Conservation (phyloP, 2,329 filamentous ascomycete species). For the Bipolaris victoriae region DNA sequence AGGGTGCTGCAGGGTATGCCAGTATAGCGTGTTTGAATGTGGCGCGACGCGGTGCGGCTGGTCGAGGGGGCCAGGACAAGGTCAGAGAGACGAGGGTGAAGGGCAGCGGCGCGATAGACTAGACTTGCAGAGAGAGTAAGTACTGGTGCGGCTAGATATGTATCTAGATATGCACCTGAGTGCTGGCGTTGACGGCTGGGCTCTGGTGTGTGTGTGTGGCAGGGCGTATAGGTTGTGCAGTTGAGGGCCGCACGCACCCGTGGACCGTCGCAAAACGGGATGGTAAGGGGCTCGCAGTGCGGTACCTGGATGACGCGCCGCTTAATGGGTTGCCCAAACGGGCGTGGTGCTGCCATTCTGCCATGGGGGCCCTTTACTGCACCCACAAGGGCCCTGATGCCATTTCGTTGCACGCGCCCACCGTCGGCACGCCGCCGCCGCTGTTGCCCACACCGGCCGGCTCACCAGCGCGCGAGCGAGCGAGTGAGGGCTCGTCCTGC, state of each 20-base stretch:
- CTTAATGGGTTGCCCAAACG: slow-evolving; percentile 17
- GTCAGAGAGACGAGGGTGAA: slow-evolving; percentile 1
- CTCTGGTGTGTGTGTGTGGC: slow-evolving; percentile 2
- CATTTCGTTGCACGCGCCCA: slow-evolving; percentile 20
- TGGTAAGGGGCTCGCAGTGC: slow-evolving; percentile 39
- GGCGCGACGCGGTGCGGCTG: neutral
- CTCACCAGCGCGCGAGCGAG: neutral
- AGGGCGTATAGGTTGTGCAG: slow-evolving; percentile 3
- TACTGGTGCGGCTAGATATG: too few relatives aligned
- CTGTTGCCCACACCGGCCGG: neutral
- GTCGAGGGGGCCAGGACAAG: neutral
- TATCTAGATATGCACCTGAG: too few relatives aligned
- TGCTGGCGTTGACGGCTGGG: neutral
- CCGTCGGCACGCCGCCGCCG: slow-evolving; percentile 10
- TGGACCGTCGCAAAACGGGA: slow-evolving; percentile 7
- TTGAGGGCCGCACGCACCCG: too few relatives aligned
- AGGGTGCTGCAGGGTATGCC: slow-evolving; percentile 32
- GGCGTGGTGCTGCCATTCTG: slow-evolving; percentile 15
- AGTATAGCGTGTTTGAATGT: slow-evolving; percentile 42
- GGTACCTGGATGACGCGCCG: slow-evolving; percentile 45
- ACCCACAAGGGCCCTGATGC: slow-evolving; percentile 7
- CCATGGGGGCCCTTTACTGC: too few relatives aligned
- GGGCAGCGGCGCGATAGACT: neutral
- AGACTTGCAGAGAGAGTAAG: too few relatives aligned
- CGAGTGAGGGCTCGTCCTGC: too few relatives aligned